Base-by-base conservation (phyloP, 1,284 basidiomycete species). In the Meira nashicola region DNA sequence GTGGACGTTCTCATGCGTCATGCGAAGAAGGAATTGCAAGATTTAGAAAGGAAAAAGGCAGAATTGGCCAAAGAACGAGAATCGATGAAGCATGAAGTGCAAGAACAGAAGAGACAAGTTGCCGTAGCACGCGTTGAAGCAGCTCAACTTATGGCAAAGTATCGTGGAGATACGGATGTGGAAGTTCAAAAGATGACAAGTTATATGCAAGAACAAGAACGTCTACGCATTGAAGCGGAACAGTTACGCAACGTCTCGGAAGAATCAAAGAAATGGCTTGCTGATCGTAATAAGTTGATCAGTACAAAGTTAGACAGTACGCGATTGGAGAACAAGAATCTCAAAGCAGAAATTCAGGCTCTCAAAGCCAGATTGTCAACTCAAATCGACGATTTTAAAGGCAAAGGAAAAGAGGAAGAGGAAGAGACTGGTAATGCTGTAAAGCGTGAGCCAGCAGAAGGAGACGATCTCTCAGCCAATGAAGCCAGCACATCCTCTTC, bases 271-370 rank as follows among this genome's bases (percentile, higher is more conserved):
- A 39, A 39, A 15, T 53, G 23, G 12, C 37, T 53, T 17, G 50
- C 50, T 19, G 50, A 53, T 41, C 50, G 50, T 14, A 53, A 53
- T 15, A 53, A 53, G 23, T 14, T 39, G 14, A 14, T 53, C 14
- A 12, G 21, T 5, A 28, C 23, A 17, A 53, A 53, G 15, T 25
- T 53, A 25, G n/a, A n/a, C 15, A 4, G 5, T 4, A 19, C 23
- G 6, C 23, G 50, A 39, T 2, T 5, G 8, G 39, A 41, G 23
- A 23, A 33, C 17, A 53, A 39, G 28, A 7, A 4, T 2, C 28
- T 37, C 7, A 15, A 50, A 38, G 48, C 17, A 39, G 41, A 21
- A 33, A 3, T 33, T 43, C 3, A 10, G 41, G 41, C 41, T 15
- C 15, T n/a, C n/a, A 48, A 23, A 48, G 46, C 17, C 2, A 7